Conservation (phyloP, 2,329 filamentous ascomycete genomes). For the Nemania abortiva region DNA sequence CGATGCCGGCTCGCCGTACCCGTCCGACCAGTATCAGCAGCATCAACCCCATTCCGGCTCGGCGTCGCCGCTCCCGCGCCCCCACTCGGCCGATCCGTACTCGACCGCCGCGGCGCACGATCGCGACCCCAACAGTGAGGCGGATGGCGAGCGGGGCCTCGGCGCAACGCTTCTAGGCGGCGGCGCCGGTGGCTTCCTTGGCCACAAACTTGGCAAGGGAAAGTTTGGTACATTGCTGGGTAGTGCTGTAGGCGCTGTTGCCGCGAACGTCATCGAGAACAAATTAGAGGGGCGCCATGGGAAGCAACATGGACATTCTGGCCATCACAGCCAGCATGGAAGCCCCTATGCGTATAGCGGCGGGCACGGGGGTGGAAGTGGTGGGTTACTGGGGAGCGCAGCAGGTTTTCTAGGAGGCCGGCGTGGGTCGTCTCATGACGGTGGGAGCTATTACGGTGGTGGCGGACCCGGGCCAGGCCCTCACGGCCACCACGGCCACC, state of each 20-base stretch:
- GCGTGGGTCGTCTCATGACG: conserved; percentile 29
- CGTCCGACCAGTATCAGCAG: neutral
- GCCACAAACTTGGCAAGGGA: conserved; percentile 67
- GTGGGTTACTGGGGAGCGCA: conserved; percentile 42
- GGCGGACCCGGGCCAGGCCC: conserved; percentile 31
- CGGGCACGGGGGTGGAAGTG: conserved; percentile 30
- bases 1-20: conserved; percentile 28
- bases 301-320: conserved; percentile 48
- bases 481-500: conserved; percentile 35
- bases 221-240: conserved; percentile 65
- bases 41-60: conserved; percentile 33
- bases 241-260: conserved; percentile 65
- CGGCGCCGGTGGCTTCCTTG: conserved; percentile 65
- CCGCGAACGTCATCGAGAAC: conserved; percentile 64
- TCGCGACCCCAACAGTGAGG: conserved; percentile 37
- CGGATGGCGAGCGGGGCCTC: conserved; percentile 66
- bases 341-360: conserved; percentile 22
- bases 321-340: conserved; percentile 16
- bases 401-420: conserved; percentile 39
- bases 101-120: conserved; percentile 26
- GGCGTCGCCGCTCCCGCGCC: conserved; percentile 38
- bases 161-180: conserved; percentile 66
- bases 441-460: conserved; percentile 35
- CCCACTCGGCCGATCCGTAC: conserved; percentile 49
- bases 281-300: conserved; percentile 55